A percentile compares a stretch with the other conserved stretches of the same genome.
These are phyloP conservation scores for Ogataea glucozyma DNA, from an alignment of 805 yeast species.

Conservation along the genomic window DNA sequence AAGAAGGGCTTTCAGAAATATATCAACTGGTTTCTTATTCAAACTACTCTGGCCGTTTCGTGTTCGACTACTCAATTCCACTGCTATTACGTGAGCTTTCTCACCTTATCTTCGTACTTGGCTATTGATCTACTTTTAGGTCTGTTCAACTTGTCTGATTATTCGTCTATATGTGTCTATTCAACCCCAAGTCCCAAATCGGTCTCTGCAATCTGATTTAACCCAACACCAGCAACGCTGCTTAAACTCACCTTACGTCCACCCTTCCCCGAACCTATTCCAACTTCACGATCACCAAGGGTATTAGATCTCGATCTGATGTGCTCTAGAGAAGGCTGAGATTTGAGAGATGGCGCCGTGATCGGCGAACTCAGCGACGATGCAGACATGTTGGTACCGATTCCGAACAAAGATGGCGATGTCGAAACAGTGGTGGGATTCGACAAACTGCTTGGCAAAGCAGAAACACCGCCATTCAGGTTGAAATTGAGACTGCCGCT, in stretches of 20 bases:
- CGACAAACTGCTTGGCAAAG: too few species aligned
- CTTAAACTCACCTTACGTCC: constrained; percentile 14
- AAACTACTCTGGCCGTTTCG: too few species aligned
- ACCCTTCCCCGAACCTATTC: constrained; percentile 8
- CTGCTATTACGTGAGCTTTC: not conserved
- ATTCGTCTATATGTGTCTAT: constrained; percentile 1
- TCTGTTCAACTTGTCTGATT: not conserved
- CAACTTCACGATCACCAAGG: constrained; percentile 22
- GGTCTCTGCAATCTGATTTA: constrained; percentile 11
- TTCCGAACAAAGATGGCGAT: constrained; percentile 6
- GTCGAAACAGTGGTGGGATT: too few species aligned
- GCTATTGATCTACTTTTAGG: not conserved
- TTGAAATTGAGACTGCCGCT: too few species aligned
- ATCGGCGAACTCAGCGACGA: constrained; percentile 13
- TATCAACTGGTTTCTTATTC: too few species aligned
- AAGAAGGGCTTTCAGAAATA: too few species aligned
- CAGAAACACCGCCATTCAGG: too few species aligned
- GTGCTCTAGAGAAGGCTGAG: constrained; percentile 13
- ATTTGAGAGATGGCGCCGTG: constrained; percentile 15
- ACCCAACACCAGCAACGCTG: constrained; percentile 1
- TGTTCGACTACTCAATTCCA: constrained; percentile 6
- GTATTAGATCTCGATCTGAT: constrained; percentile 28
- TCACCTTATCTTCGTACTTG: too few species aligned
- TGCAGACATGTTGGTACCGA: constrained; percentile 1
- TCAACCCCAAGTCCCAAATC: constrained; percentile 2